Evolutionary conservation across 352 stramenopile genomes (phyloP), one percentile per base, ranked within the genome.

Genomic region (Phytopythium sindhum): DNA sequence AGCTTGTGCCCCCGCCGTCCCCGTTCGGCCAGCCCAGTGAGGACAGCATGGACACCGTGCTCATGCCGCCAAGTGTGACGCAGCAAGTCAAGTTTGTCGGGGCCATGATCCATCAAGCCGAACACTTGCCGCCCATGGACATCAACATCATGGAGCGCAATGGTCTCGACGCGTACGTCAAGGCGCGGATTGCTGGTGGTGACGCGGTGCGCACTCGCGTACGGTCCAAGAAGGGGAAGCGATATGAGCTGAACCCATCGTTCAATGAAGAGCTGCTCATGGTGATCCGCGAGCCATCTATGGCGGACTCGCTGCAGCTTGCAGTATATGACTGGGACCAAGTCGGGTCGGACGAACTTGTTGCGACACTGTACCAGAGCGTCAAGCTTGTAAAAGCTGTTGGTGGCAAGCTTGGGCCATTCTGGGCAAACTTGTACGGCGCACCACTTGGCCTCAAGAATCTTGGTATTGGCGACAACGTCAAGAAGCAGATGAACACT

Each of bases 401-500:
- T 67, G 71, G 72, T 23, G 78, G 73, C 26, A 82, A 76, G 51
- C 72, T 91, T 3, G 66, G 69, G 10, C 81, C 83, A 0, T 84
- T 89, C 63, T 94, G 85, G 85, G 66, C 78, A 54, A 94, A 91
- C 41, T 76, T 94, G n/a, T 94, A 94, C 60, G 85, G 85, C 17
- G 80, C 83, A 2, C 85, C 85, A 7, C 28, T 94, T 35, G 68
- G 72, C 33, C 60, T 81, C 8, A 89, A 86, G 66, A 74, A 77
- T 29, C 74, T 89, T 19, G 80, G 73, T 5, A 72, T 90, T 35
- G 75, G 82, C 5, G 76, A 85, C 53, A 79, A 74, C 11, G 75
- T 88, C 52, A 86, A 90, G 63, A 87, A 88, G 33, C 81, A 91
- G 56, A 97, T 97, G 90, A 96, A 96, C 64, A 84, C 70, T 39